A percentile compares a stretch with the other conserved stretches of the same genome.
phyloP scores from a whole-genome alignment of 2,329 filamentous ascomycete species.

The Colletotrichum sp. region DNA sequence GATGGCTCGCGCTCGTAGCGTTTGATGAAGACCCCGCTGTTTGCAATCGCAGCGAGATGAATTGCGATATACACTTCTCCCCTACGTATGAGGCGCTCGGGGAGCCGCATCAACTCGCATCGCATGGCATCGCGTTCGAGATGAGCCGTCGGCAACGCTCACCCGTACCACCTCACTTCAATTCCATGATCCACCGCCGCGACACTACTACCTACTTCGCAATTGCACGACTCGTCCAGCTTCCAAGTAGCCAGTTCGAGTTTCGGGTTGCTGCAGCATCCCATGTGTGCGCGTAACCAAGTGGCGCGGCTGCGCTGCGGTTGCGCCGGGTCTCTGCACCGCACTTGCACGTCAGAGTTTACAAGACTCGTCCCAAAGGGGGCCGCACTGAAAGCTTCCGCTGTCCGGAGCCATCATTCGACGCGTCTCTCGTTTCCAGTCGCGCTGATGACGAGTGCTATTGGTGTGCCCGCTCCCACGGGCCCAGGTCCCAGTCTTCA shows the following conservation, averaged over 20 bases:
- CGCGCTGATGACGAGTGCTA: background rate
- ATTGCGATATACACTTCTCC: background rate
- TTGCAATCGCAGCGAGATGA: background rate
- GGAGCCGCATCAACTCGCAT: background rate
- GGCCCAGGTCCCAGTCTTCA: background rate
- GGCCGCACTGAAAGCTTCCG: constrained; percentile 1
- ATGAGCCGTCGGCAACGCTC: background rate
- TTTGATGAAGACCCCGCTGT: constrained; percentile 3
- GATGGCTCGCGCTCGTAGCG: background rate
- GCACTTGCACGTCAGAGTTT: background rate
- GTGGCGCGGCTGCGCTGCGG: background rate
- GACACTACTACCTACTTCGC: background rate
- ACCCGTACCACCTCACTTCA: background rate
- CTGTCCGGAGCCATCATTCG: background rate
- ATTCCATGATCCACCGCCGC: background rate
- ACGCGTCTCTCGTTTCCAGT: constrained; percentile 3
- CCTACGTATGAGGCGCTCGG: background rate
- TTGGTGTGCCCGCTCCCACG: background rate
- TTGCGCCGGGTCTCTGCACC: background rate
- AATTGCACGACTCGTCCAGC: background rate
- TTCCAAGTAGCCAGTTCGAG: background rate
- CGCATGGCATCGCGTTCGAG: background rate
- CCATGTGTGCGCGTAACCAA: background rate
- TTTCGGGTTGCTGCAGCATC: constrained; percentile 6
- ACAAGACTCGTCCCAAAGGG: constrained; percentile 2